Conservation (phyloP, 352 stramenopile species). For the Phytopythium litorale region DNA sequence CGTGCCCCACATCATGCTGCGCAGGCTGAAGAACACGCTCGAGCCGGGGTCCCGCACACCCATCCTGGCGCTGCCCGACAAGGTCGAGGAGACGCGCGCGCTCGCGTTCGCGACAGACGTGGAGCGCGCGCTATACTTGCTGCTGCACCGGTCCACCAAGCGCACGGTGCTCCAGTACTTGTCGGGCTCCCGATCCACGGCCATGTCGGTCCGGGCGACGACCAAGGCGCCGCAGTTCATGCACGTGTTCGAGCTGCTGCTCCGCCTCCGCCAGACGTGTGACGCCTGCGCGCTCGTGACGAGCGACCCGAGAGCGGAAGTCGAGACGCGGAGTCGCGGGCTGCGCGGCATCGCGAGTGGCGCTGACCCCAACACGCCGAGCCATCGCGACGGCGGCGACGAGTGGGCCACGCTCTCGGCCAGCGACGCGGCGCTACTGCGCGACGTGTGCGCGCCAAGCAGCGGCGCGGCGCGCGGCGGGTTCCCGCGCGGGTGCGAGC, state of each 20-base stretch:
- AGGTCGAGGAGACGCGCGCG: conserved; percentile 54
- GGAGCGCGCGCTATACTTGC: conserved; percentile 72
- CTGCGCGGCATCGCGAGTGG: conserved; percentile 5
- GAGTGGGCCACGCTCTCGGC: conserved; percentile 17
- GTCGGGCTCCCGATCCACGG: conserved; percentile 21
- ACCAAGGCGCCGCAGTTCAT: conserved; percentile 56
- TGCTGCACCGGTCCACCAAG: conserved; percentile 82
- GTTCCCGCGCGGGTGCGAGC: conserved; percentile 5
- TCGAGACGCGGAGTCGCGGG: conserved; percentile 23
- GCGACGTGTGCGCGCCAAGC: conserved; percentile 16
- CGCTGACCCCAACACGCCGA: conserved; percentile 11
- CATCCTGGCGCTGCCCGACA: conserved; percentile 55
- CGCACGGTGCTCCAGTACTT: conserved; percentile 76
- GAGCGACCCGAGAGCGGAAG: conserved; percentile 35
- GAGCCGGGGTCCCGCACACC: conserved; percentile 39
- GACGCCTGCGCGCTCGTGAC: conserved; percentile 65
- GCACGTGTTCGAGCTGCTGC: conserved; percentile 87
- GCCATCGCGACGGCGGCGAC: not conserved
- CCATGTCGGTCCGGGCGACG: not conserved
- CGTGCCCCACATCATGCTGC: conserved; percentile 79
- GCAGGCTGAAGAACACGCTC: conserved; percentile 76
- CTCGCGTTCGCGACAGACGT: conserved; percentile 63
- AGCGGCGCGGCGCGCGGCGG: not conserved
- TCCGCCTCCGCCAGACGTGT: conserved; percentile 85
- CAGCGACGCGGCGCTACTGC: conserved; percentile 26